Conservation (phyloP, 2,329 filamentous ascomycete species). For the Exophiala spinifera region DNA sequence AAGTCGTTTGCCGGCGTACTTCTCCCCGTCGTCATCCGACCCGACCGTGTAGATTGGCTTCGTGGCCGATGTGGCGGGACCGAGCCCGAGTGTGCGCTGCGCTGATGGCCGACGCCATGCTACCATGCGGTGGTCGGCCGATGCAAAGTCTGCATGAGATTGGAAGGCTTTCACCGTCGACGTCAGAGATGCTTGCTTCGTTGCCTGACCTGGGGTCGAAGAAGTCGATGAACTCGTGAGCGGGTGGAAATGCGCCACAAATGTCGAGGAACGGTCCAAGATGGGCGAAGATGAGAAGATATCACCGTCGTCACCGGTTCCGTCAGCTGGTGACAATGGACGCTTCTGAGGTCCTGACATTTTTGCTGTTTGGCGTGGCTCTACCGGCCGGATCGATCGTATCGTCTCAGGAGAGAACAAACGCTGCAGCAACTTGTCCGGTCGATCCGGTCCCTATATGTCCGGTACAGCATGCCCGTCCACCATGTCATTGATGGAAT, state of each 20-base stretch:
- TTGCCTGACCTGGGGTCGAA: neutral
- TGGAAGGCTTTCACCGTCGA: slow-evolving; percentile 39
- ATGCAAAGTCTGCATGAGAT: slow-evolving; percentile 41
- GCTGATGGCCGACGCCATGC: slow-evolving; percentile 50
- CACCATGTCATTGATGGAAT: too few relatives aligned
- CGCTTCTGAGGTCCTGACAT: slow-evolving; percentile 9
- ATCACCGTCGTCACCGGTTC: slow-evolving; percentile 10
- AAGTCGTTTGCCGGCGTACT: slow-evolving; percentile 49
- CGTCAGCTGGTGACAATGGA: neutral
- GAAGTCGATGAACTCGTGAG: slow-evolving; percentile 13
- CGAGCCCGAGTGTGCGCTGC: slow-evolving; percentile 41
- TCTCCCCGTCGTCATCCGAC: slow-evolving; percentile 55
- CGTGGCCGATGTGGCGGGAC: slow-evolving; percentile 14
- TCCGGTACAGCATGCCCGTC: too few relatives aligned
- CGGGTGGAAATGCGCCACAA: slow-evolving; percentile 50
- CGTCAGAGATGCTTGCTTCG: slow-evolving; percentile 32
- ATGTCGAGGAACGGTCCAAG: slow-evolving; percentile 51
- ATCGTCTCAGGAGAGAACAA: neutral
- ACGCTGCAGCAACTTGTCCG: too few relatives aligned
- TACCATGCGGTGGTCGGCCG: slow-evolving; percentile 51
- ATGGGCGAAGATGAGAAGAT: slow-evolving; percentile 47
- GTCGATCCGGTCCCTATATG: too few relatives aligned
- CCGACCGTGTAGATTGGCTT: slow-evolving; percentile 43
- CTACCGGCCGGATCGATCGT: neutral
- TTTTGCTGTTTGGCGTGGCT: neutral